Base-by-base conservation (phyloP, 2,329 filamentous ascomycete genomes). In the Penicillium sp. region DNA sequence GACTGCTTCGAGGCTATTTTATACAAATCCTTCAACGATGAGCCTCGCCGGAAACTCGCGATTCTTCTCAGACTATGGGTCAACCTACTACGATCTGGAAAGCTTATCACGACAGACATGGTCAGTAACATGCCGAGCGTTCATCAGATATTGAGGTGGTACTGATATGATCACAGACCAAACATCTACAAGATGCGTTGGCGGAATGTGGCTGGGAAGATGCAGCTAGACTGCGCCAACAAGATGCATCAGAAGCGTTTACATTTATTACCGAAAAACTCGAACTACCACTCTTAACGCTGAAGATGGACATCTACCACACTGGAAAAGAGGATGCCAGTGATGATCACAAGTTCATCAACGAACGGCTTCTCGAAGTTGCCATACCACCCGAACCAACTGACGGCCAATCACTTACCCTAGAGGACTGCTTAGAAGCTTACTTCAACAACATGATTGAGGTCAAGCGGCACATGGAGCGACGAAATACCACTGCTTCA, bases 401-500 rank as follows among this genome's bases (percentile, higher is more conserved):
- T 6, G 84, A 89, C 43, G 87, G 86, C 22, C 85, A 85, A 54
- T 80, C 82, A 3, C 82, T 97, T 57, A 92, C 88, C 27, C 77
- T 99, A 18, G 94, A 97, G 72, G 89, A 95, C 61, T 97, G 93
- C 64, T 76, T 99, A 16, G 92, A 97, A 70, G 87, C 88, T 49
- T 97, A 97, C 67, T 97, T 97, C 80, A 97, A 97, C 73, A 92
- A 92, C 53, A 83, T 86, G 52, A 91, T 99, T 49, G 92, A 97
- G 66, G 92, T 99, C 3, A 87, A 88, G 61, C 83, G 93, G 48
- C 88, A 93, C 65, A 69, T 89, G 38, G 82, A 86, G 62, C 78
- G 86, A 16, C 79, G 81, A 24, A 83, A 82, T 54, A 88, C 85
- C 1, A 63, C 82, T 14, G 76, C 76, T 29, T 82, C 81, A 5